A percentile compares a stretch with the other conserved stretches of the same genome.
These are phyloP conservation scores for Irpex sp. DNA, from an alignment of 1,284 basidiomycete species.

Conservation along the genomic window DNA sequence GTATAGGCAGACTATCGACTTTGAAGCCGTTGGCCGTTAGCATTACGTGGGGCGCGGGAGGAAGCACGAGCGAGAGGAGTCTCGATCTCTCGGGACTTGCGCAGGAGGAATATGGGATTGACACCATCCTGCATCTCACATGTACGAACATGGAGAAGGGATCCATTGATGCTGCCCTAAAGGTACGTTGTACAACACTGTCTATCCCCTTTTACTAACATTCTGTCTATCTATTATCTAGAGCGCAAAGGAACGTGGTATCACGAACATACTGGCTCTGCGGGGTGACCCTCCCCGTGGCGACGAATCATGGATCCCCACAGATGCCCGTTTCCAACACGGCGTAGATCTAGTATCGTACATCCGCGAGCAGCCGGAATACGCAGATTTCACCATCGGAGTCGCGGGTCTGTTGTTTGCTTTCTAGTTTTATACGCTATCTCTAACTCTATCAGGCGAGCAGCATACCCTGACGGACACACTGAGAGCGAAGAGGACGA, in stretches of 20 bases:
- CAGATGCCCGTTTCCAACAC: conserved; percentile 82
- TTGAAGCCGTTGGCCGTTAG: conserved; percentile 78
- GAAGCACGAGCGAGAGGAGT: conserved; percentile 83
- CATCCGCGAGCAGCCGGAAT: conserved; percentile 77
- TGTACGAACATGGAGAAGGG: conserved; percentile 96
- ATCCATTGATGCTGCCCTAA: conserved; percentile 79
- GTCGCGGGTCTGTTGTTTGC: conserved; percentile 59
- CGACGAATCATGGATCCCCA: conserved; percentile 87
- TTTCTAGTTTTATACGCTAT: conserved; percentile 7
- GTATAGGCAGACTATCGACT: conserved; percentile 68
- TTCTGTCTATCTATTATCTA: conserved; percentile 23
- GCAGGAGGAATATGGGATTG: conserved; percentile 65
- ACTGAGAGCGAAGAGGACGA: conserved; percentile 58
- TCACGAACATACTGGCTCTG: conserved; percentile 89
- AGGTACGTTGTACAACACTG: conserved; percentile 44
- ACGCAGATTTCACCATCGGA: conserved; percentile 88
- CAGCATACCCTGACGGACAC: conserved; percentile 93
- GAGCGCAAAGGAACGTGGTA: conserved; percentile 78
- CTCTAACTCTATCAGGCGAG: conserved; percentile 14
- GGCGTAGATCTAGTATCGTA: conserved; percentile 89
- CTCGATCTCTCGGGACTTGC: conserved; percentile 79
- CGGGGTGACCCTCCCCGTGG: conserved; percentile 92
- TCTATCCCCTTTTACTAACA: neutral
- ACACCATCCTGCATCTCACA: conserved; percentile 91
- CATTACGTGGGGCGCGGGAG: conserved; percentile 97